phyloP scores from a whole-genome alignment of 2,329 filamentous ascomycete genomes.

The Arthrobotrys sinensis region DNA sequence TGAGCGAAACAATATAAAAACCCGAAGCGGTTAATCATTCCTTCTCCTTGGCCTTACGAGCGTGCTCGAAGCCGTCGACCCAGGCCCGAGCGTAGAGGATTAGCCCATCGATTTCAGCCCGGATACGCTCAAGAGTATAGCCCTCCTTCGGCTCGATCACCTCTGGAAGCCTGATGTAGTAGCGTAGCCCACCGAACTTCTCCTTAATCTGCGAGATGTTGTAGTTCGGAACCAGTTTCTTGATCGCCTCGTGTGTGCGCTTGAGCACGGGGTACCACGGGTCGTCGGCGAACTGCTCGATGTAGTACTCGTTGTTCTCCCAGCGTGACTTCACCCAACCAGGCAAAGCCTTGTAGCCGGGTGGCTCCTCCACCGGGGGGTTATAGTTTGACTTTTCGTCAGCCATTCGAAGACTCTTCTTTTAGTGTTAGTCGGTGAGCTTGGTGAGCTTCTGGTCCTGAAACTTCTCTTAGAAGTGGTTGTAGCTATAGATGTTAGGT shows the following conservation, averaged over 20 bases:
- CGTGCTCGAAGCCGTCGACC: constrained; percentile 4
- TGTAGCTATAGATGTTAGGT: too few relatives aligned
- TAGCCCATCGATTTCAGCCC: background rate
- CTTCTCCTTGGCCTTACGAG: too few relatives aligned
- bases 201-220: constrained; percentile 5
- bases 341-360: background rate
- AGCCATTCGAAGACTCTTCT: too few relatives aligned
- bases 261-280: constrained; percentile 3
- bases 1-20: too few relatives aligned
- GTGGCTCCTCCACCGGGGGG: background rate
- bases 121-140: background rate
- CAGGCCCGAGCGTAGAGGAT: background rate
- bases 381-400: background rate
- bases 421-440: too few relatives aligned
- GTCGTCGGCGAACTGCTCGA: constrained; percentile 5
- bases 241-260: background rate
- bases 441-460: too few relatives aligned
- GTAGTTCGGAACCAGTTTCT: constrained; percentile 3
- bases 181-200: background rate
- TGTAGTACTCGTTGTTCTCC: constrained; percentile 10
- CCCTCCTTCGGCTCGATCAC: background rate
- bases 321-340: background rate
- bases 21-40: too few relatives aligned
- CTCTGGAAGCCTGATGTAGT: background rate
- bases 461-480: too few relatives aligned